Evolutionary conservation across 139 green algal species (phyloP), one percentile per base, ranked within the genome.

Genomic region (Desmodesmus armatus): DNA sequence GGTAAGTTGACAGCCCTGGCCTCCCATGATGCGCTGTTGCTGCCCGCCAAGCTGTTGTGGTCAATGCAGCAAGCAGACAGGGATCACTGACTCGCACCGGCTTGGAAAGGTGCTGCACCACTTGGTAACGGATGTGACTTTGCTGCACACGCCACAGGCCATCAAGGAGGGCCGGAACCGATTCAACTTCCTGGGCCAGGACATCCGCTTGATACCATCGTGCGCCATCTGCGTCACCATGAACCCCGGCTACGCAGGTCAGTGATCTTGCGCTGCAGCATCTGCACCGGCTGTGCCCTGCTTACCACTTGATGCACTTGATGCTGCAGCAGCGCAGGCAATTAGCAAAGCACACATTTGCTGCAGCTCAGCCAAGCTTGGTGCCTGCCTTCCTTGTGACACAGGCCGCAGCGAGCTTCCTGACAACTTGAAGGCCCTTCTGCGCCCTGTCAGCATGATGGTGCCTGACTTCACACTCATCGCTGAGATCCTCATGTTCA

Each of bases 211-310:
- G 33, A 86, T 84, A 69, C 88, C 85, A 35, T 93, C 90, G 1
- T 92, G 94, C 58, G 98, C 97, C 95, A 93, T 95, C 49, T 98
- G 97, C 88, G 98, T 99, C 89, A 99, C 96, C n/a, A 99, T 99
- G 96, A 99, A 99, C 89, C 96, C 96, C 31, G 96, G 96, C 35
- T 98, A 98, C 87, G 76, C 76, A 33, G 76, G 76, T 82, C 35
- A 19, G 76, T 39, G 35, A 19, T 11, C 96, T 62, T 17, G 21
- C 51, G 51, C 19, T 2, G 17, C 21, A 62, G 51, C 51, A 62
- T 17, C 51, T 62, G 19, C 51, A 62, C 19, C 21, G 21, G 51
- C 51, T 27, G 19, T 19, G 51, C 21, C 19, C 51, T 62, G 51
- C 51, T 2, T 62, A n/a, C n/a, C n/a, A n/a, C n/a, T n/a, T n/a